Percentiles rank a stretch among this genome's conserved stretches.
These are phyloP conservation scores for Plasmodium cynomolgi DNA, from an alignment of 169 alveolate species.

Conservation along the genomic window DNA sequence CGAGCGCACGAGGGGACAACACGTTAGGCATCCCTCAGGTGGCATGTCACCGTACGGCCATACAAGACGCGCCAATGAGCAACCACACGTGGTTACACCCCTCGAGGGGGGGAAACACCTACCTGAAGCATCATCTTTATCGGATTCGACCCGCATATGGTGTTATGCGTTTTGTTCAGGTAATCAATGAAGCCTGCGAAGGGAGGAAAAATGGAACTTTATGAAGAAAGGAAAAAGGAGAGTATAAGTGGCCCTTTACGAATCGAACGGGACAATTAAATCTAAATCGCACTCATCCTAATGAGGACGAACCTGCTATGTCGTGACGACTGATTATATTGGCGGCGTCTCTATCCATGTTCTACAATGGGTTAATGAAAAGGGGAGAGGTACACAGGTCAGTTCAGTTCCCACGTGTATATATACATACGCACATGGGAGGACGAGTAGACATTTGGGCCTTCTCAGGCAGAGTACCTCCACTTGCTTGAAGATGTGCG, in stretches of 20 bases:
- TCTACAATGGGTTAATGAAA: constrained; percentile 3
- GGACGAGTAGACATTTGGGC: not conserved
- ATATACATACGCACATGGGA: not conserved
- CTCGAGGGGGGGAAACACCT: constrained; percentile 17
- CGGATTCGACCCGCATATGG: constrained; percentile 97
- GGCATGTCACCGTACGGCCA: not conserved
- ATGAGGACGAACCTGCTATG: constrained; percentile 4
- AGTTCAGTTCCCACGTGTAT: not conserved
- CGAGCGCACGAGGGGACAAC: not conserved
- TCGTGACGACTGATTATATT: constrained; percentile 32
- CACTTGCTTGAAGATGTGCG: constrained; percentile 29
- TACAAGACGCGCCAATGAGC: not conserved
- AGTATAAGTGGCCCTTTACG: not conserved
- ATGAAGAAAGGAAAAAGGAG: not conserved
- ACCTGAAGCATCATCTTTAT: constrained; percentile 89
- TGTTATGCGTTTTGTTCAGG: constrained; percentile 91
- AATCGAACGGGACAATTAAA: not conserved
- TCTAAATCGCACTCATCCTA: not conserved
- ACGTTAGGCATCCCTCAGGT: not conserved
- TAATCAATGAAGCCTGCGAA: constrained; percentile 86
- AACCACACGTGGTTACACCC: not conserved
- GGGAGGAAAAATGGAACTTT: not conserved
- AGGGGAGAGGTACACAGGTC: not conserved
- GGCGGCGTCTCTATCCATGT: constrained; percentile 59
- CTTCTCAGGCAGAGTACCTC: constrained; percentile 20